Evolutionary conservation across 1,284 basidiomycete species (phyloP), one percentile per base, ranked within the genome.

Genomic region (Neonothopanus nambi): DNA sequence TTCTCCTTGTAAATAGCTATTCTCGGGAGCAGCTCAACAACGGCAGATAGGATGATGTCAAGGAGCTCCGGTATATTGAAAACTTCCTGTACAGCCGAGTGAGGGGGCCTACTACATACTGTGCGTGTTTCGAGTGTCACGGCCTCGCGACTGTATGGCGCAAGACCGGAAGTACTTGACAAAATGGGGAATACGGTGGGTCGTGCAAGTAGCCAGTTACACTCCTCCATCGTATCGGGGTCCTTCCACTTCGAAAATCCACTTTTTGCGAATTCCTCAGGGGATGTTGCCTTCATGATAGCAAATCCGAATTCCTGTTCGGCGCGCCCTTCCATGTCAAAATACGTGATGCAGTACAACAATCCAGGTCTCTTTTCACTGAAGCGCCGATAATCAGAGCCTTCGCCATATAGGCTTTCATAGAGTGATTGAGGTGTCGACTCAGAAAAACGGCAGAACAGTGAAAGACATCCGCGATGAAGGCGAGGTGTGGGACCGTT

Each of bases 191-290:
- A 33, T 17, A 20, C 11, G 12, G 24, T 49, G 5, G 51, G 51
- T 30, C 42, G 56, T 39, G 24, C 50, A 13, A 57, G 39, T 8
- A 57, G 45, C 56, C 56, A 57, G 3, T 28, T 48, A 15, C 51
- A 54, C 13, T 57, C 56, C 11, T 57, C 51, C 56, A 57, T 57
- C 8, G 56, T 36, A 17, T 50, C 57, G 8, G 57, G 57, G 42
- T 55, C 57, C 26, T 48, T 33, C 57, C 57, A 58, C 13, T 36
- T 24, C 36, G 48, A 49, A 18, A 55, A 48, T 13, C 45, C 26
- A 11, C 5, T 48, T 23, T 52, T 42, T 20, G 53, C 46, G 11
- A 55, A 40, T 24, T 58, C 44, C 39, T 52, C 50, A 6, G 21
- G 28, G 9, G 50, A 40, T 18, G 48, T 55, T 26, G 41, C 18